Evolutionary conservation across 2,329 filamentous ascomycete species (phyloP), one percentile per base, ranked within the genome.

Genomic region (Cryphonectria carpinicola): DNA sequence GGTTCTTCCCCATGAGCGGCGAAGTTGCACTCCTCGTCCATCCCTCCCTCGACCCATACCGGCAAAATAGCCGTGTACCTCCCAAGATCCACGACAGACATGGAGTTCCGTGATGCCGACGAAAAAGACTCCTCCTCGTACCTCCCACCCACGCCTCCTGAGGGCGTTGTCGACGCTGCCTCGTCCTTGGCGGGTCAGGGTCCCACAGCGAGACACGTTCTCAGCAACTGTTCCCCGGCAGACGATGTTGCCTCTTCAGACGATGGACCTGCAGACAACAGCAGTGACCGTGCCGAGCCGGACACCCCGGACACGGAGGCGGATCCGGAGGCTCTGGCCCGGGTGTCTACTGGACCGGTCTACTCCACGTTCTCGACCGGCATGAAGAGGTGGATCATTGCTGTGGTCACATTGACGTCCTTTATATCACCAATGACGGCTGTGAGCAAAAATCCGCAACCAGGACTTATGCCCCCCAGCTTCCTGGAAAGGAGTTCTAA

Each of bases 351-450:
- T 66, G 82, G 82, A 0, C 82, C 82, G 6, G 77, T 77, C 3
- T 84, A 84, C 75, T 82, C 75, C 69, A 77, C 79, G 62, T 84
- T 84, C 75, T 80, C 81, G 5, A 75, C 72, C 19, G 56, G 75
- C 17, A 84, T 82, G 74, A 88, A 84, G 76, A 77, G 81, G 74
- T 88, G 85, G 81, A 85, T 90, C 71, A 81, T 86, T 46, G 75
- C 79, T 65, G 85, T 90, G 84, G 85, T 86, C 68, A 83, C 84
- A 46, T 76, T 85, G 61, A 84, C 85, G 13, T 85, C 85, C 75
- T 85, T 88, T 73, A 81, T 89, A 72, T 89, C 87, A 7, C 87
- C 87, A 2, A 84, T 88, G 78, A 88, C 87, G 1, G 88, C 87
- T 71, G 71, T 72, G 70, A 61, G 71, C 49, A 39, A n/a, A 39